Evolutionary conservation across 1,284 basidiomycete genomes (phyloP).

Genomic region (Cerioporus squamosus): DNA sequence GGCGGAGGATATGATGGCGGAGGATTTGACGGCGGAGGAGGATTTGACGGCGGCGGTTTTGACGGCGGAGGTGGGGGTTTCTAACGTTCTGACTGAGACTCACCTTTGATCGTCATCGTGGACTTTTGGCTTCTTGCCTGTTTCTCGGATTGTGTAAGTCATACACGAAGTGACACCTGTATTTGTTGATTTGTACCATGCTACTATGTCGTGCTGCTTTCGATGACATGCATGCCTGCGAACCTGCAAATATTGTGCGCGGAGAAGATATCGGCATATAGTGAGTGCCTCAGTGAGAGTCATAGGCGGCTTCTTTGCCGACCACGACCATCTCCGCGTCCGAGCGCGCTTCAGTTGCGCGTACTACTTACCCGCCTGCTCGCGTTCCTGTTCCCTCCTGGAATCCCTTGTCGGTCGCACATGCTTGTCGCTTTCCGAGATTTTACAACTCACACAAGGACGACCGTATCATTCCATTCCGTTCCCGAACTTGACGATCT

Average conservation of each 20-base stretch:
- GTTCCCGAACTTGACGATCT: neutral
- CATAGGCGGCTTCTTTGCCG: neutral
- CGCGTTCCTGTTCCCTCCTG: neutral
- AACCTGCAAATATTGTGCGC: no score
- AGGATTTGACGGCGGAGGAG: slow-evolving; percentile 5
- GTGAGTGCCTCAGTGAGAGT: no score
- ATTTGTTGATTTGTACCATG: no score
- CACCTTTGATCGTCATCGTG: no score
- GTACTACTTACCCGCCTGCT: slow-evolving; percentile 1
- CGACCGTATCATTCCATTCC: neutral
- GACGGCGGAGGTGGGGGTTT: neutral
- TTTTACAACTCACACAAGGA: neutral
- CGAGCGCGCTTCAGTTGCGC: slow-evolving; percentile 12
- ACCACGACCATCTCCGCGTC: slow-evolving; percentile 19
- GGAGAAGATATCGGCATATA: no score
- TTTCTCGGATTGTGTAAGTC: neutral
- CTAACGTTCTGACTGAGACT: no score
- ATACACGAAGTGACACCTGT: neutral
- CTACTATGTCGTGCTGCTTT: no score
- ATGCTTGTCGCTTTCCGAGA: neutral
- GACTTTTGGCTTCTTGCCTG: neutral
- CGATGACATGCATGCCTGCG: no score
- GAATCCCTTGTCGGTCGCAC: neutral
- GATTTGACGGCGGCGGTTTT: slow-evolving; percentile 4
- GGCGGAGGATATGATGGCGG: slow-evolving; percentile 19